Conservation (phyloP, 768 basidiomycete genomes). For the Hydnum rufescens region DNA sequence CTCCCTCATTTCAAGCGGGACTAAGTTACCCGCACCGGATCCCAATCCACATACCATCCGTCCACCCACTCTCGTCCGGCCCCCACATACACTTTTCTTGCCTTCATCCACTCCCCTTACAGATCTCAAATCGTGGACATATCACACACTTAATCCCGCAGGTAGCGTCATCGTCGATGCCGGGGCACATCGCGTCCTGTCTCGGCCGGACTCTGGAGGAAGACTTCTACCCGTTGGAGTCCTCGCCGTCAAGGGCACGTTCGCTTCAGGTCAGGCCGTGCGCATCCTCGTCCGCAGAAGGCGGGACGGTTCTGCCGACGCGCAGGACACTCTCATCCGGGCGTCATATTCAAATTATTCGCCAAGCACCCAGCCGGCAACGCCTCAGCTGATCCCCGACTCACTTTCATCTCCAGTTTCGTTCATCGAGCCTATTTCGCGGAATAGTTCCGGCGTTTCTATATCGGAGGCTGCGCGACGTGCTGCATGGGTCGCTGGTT, state of each 20-base stretch:
- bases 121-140: slow-evolving; percentile 91
- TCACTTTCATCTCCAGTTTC: background rate
- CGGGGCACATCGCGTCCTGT: slow-evolving; percentile 75
- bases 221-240: slow-evolving; percentile 86
- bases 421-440: background rate
- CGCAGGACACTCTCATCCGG: no score
- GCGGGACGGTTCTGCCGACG: slow-evolving; percentile 3
- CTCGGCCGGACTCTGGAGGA: slow-evolving; percentile 72
- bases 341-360: no score
- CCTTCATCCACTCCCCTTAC: slow-evolving; percentile 50
- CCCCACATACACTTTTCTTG: slow-evolving; percentile 77
- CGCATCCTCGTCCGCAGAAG: slow-evolving; percentile 34
- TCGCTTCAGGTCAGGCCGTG: slow-evolving; percentile 91
- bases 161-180: slow-evolving; percentile 77
- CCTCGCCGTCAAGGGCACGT: slow-evolving; percentile 63
- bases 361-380: background rate
- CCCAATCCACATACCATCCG: background rate
- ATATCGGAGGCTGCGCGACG: background rate
- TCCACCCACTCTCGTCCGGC: slow-evolving; percentile 22
- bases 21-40: background rate
- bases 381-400: background rate
- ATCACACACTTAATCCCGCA: slow-evolving; percentile 80
- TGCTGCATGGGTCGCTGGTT: background rate
- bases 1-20: slow-evolving; percentile 3
- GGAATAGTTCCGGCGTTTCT: background rate